phyloP scores from a whole-genome alignment of 1,284 basidiomycete genomes.

The Marasmius sp. region DNA sequence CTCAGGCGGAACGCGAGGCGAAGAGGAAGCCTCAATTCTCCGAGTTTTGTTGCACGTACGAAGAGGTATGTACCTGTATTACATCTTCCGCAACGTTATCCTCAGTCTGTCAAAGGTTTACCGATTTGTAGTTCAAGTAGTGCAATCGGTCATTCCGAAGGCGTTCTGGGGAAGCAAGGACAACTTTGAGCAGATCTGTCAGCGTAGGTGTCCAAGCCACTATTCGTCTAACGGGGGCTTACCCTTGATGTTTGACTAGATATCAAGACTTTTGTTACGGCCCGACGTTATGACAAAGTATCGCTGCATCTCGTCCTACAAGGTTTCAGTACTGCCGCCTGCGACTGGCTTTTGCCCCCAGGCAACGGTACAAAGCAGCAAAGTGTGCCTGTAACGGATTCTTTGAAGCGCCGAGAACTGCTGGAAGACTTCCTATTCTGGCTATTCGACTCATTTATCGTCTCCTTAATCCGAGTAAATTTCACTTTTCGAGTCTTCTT shows the following conservation, averaged over 20 bases:
- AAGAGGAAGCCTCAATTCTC: constrained; percentile 73
- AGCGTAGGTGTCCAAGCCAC: constrained; percentile 48
- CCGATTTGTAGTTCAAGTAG: constrained; percentile 63
- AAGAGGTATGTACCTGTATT: constrained; percentile 46
- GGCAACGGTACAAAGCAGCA: constrained; percentile 37
- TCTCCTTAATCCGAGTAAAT: constrained; percentile 77
- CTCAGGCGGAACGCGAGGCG: constrained; percentile 45
- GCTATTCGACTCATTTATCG: constrained; percentile 87
- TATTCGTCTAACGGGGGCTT: not conserved
- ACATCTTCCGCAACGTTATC: not conserved
- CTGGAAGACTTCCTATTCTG: constrained; percentile 87
- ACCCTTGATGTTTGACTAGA: constrained; percentile 40
- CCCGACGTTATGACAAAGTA: constrained; percentile 79
- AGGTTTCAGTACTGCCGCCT: constrained; percentile 72
- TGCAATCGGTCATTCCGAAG: constrained; percentile 72
- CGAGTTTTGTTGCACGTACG: constrained; percentile 68
- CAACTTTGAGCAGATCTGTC: constrained; percentile 67
- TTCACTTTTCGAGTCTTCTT: not conserved
- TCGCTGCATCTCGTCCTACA: constrained; percentile 83
- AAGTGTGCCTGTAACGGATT: constrained; percentile 65
- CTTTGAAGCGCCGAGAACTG: constrained; percentile 73
- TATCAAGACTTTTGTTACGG: constrained; percentile 69
- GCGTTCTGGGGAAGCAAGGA: constrained; percentile 75
- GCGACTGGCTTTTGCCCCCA: constrained; percentile 76
- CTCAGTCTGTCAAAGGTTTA: constrained; percentile 54